Evolutionary conservation across 768 basidiomycete genomes (phyloP), one percentile per base, ranked within the genome.

Genomic region (Lactarius evosmus): DNA sequence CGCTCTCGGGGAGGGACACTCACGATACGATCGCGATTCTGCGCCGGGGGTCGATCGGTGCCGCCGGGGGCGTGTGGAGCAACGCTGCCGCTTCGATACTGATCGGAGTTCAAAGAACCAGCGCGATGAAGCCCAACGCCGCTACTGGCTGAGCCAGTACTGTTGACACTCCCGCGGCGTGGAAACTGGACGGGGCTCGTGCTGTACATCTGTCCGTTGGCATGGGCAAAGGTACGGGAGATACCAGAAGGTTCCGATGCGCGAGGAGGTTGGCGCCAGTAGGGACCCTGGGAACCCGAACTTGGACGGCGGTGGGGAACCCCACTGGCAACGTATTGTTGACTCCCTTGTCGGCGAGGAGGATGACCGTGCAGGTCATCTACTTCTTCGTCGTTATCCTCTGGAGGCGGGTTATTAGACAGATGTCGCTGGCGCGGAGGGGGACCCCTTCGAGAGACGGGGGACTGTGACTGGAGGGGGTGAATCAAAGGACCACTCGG

Each of bases 201-300:
- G 38, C 7, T 50, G 78, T 4, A 73, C 75, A 19, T 80, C 84
- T 67, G 71, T 69, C 25, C 70, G 75, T 29, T 84, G 41, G 65
- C 65, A 29, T 64, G 56, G 34, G 61, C 51, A 2, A 66, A 32
- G 40, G 65, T 64, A 49, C 65, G 65, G 29, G 65, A 66, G 22
- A 66, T 46, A 36, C 65, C 65, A 19, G 65, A 65, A 22, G 64
- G 64, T 17, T 65, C 64, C 16, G 53, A 11, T 19, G 46, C 2
- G 59, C 46, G 58, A 12, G 58, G 53, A 40, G 7, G 38, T 11
- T 14, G 54, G 16, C 59, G 58, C 58, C 59, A 60, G 14, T 29
- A 27, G 14, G 59, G 7, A 7, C 53, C 40, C 30, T 57, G 64
- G 25, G 64, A 57, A 29, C 50, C 50, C 17, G 50, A 55, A 36